Evolutionary conservation across 148 eudicot genomes (phyloP).

Genomic region (Vaccinium darrowii): DNA sequence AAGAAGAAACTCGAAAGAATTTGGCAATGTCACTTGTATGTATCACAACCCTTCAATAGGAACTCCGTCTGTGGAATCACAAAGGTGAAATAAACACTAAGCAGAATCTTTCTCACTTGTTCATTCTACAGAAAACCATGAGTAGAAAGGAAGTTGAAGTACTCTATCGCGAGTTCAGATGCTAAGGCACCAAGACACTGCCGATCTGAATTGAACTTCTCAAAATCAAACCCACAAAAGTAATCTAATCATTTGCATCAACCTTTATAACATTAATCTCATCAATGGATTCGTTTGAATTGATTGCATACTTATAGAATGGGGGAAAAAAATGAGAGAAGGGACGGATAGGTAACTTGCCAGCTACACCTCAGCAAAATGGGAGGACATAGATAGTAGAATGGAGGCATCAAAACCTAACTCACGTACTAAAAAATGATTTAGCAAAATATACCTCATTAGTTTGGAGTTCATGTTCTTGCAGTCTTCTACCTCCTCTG

Average conservation of each 20-base stretch:
- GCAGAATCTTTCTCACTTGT: neutral
- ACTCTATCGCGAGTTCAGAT: neutral
- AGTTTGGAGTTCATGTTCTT: conserved; percentile 32
- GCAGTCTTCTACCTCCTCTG: conserved; percentile 31
- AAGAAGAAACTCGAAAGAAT: neutral
- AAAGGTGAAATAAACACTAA: neutral
- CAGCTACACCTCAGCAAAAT: neutral
- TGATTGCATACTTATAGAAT: neutral
- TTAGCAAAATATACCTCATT: conserved; percentile 24
- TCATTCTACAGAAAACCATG: neutral
- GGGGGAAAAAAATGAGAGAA: neutral
- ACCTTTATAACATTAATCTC: neutral
- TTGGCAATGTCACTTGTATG: neutral
- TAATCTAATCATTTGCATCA: neutral
- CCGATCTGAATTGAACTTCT: neutral
- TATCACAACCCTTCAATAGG: neutral
- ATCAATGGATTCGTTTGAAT: neutral
- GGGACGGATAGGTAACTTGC: neutral
- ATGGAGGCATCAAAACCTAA: neutral
- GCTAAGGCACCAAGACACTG: neutral
- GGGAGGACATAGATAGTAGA: neutral
- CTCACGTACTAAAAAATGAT: neutral
- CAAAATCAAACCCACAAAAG: neutral
- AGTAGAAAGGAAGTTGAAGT: neutral
- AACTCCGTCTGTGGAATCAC: neutral